Base-by-base conservation (phyloP, 2,329 filamentous ascomycete species). In the Verticillium nonalfalfae region DNA sequence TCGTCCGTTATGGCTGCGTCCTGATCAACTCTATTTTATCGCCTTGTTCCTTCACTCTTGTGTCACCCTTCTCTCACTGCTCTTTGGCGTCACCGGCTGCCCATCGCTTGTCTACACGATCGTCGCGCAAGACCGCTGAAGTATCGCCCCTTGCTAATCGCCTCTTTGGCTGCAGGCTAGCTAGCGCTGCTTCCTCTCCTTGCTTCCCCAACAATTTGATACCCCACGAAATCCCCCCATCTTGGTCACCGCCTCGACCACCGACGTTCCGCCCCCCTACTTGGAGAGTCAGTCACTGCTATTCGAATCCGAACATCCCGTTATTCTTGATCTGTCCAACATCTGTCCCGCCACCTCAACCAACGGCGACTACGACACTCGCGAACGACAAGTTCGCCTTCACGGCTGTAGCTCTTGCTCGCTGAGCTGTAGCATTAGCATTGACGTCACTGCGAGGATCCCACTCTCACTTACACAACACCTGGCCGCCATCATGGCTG, bases 401-500 rank as follows among this genome's bases (percentile, higher is more conserved):
- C 62, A 64, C 63, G 63, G 61, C 33, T 31, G 61, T 50, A 50
- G 35, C 60, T 61, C 34, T 60, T 38, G 57, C 54, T 50, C 45
- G 26, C 54, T 54, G 15, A 56, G 31, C 54, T 45, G n/a, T 50
- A 40, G 58, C 36, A 34, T 13, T 7, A n/a, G 14, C 33, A 36
- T 39, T 60, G 62, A 60, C 60, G 59, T 58, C 45, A 61, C 62
- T 60, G 58, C 60, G 39, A 45, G 39, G n/a, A 18, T 21, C n/a
- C 60, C 26, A 26, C 26, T 62, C 59, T 60, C 55, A 64, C 59
- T 64, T 58, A 59, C 55, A 55, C 14, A 7, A 56, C 31, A 56
- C 52, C 34, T 58, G 26, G 14, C 55, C 60, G 34, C 50, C 39
- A 71, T 66, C 63, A 86, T 86, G 83, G 83, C 83, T 45, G 80